phyloP scores from a whole-genome alignment of 2,329 filamentous ascomycete genomes.

The Didymella glomerata region DNA sequence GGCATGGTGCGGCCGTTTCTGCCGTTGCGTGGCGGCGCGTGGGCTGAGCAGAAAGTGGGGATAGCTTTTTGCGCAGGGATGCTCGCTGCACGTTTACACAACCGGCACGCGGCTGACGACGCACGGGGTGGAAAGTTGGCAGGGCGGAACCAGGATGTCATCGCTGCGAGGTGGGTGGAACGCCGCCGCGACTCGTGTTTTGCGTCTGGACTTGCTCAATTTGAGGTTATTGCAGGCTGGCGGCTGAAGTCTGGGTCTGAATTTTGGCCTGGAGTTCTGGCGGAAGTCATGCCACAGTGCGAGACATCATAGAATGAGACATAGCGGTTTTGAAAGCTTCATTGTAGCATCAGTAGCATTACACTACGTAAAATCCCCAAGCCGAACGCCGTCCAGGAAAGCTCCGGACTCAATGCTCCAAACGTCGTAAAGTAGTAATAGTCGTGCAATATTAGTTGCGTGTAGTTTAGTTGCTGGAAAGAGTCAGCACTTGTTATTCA shows the following conservation, averaged over 20 bases:
- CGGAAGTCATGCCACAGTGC: neutral
- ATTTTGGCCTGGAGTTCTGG: neutral
- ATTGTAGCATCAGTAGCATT: conserved; percentile 23
- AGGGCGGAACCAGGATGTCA: conserved; percentile 18
- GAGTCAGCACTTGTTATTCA: conserved; percentile 27
- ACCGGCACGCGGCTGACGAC: conserved; percentile 29
- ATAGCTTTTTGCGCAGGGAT: conserved; percentile 15
- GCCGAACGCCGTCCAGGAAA: conserved; percentile 37
- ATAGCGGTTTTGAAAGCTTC: neutral
- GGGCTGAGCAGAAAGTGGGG: conserved; percentile 12
- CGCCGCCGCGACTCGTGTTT: conserved; percentile 2
- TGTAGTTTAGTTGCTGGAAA: conserved; percentile 41
- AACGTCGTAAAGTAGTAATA: conserved; percentile 27
- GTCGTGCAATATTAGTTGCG: conserved; percentile 30
- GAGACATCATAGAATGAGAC: neutral
- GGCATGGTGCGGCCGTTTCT: conserved; percentile 21
- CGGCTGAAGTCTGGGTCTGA: neutral
- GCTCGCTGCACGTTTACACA: conserved; percentile 14
- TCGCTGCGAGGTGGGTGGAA: conserved; percentile 13
- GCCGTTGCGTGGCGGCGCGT: conserved; percentile 20
- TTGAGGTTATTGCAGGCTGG: neutral
- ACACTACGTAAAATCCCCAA: conserved; percentile 32
- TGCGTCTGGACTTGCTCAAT: neutral
- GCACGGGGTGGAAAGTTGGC: conserved; percentile 32
- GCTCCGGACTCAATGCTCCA: conserved; percentile 25